Conservation (phyloP, 2,329 filamentous ascomycete species). For the Aspergillus nomiae region DNA sequence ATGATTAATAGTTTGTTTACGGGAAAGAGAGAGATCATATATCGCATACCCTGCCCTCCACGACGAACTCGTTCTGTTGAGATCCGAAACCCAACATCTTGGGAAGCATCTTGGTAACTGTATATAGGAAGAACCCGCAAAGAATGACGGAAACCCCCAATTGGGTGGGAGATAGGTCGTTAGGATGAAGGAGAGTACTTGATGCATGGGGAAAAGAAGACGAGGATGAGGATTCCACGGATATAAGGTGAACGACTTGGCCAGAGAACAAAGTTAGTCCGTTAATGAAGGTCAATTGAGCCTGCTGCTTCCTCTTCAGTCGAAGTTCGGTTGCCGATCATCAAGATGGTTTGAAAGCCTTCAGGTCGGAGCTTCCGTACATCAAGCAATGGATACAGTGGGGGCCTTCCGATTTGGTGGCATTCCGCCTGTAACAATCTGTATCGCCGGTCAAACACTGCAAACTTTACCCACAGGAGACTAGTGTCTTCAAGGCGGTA, state of each 20-base stretch:
- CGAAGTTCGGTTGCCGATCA: neutral
- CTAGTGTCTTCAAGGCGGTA: conserved; percentile 33
- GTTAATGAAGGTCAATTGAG: neutral
- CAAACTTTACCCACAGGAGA: conserved; percentile 23
- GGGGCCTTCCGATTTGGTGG: neutral
- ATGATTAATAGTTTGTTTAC: neutral
- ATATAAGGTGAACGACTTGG: conserved; percentile 6
- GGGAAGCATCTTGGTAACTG: conserved; percentile 25
- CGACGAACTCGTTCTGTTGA: conserved; percentile 80
- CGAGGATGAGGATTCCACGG: conserved; percentile 10
- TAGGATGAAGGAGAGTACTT: conserved; percentile 20
- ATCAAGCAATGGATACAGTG: neutral
- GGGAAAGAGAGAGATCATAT: neutral
- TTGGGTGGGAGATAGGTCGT: conserved; percentile 27
- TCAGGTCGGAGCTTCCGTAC: neutral
- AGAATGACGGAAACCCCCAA: conserved; percentile 36
- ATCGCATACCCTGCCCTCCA: conserved; percentile 75
- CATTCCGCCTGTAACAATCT: conserved; percentile 6
- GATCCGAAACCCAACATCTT: conserved; percentile 41
- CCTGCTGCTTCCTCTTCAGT: conserved; percentile 12
- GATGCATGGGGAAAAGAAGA: conserved; percentile 24
- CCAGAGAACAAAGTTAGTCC: neutral
- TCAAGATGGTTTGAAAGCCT: neutral
- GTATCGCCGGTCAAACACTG: conserved; percentile 3
- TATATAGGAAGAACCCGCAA: conserved; percentile 36